These are phyloP conservation scores for Penicillium sclerotigenum DNA, from an alignment of 2,329 filamentous ascomycete species.

Conservation along the genomic window DNA sequence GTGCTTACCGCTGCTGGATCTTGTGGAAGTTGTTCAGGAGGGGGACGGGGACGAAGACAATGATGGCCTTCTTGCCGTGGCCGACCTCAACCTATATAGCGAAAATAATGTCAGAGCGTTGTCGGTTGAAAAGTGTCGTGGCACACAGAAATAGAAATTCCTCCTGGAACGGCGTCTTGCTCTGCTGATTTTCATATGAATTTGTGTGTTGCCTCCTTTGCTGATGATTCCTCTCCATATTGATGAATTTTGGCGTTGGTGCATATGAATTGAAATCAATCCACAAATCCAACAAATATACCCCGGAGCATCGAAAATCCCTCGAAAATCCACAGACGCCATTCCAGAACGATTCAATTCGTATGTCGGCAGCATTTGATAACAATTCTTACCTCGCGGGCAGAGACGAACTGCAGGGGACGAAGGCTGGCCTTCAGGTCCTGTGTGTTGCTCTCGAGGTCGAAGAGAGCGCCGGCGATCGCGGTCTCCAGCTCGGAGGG, in stretches of 20 bases:
- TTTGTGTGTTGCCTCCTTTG: background rate
- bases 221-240: background rate
- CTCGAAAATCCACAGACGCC: slow-evolving; percentile 17
- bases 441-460: slow-evolving; percentile 98
- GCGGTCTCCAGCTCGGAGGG: slow-evolving; percentile 96
- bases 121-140: slow-evolving; percentile 10
- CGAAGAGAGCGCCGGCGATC: slow-evolving; percentile 96
- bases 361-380: slow-evolving; percentile 6
- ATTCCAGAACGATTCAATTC: slow-evolving; percentile 13
- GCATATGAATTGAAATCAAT: slow-evolving; percentile 10
- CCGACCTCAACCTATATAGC: slow-evolving; percentile 91
- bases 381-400: slow-evolving; percentile 83
- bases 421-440: slow-evolving; percentile 95
- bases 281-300: slow-evolving; percentile 15
- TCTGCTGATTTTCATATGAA: slow-evolving; percentile 3
- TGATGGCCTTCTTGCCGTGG: slow-evolving; percentile 99
- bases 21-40: slow-evolving; percentile 98
- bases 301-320: slow-evolving; percentile 13
- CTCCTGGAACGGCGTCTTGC: slow-evolving; percentile 9
- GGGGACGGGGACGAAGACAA: slow-evolving; percentile 99
- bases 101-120: slow-evolving; percentile 33
- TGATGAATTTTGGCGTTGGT: slow-evolving; percentile 3
- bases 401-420: slow-evolving; percentile 97
- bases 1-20: slow-evolving; percentile 94
- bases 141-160: slow-evolving; percentile 11